Base-by-base conservation (phyloP, 805 yeast genomes). In the Pichia manshurica region DNA sequence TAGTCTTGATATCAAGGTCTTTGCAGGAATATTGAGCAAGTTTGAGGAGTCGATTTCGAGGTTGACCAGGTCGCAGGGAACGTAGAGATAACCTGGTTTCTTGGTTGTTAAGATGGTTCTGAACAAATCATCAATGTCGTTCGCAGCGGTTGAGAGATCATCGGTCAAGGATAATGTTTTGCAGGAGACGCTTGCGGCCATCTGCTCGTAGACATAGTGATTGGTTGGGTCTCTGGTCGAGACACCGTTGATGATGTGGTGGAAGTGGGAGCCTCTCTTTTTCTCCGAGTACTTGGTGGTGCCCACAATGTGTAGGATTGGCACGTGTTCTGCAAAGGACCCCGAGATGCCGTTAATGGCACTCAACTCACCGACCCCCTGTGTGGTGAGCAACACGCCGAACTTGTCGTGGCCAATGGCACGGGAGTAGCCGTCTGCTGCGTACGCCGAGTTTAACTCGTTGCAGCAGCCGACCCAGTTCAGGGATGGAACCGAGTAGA, bases 401-500 rank as follows among this genome's bases (percentile, higher is more conserved):
- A 85, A 75, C n/a, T 78, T 74, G 25, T 49, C 37, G 19, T 28
- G 16, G 13, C 49, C 48, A 25, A 81, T 72, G 38, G 71, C 70
- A 51, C 91, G 75, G 17, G 93, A 79, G 59, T 87, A 90, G 5
- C 96, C 97, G 63, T 90, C 96, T 7, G 91, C 90, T 5, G 93
- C 81, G 62, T 90, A 89, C 8, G 95, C 93, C 3, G 93, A 83
- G 60, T 89, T 90, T 53, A 89, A 73, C 68, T 89, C 97, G 60
- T 89, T 89, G 69, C 96, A 87, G 51, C 81, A 79, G 21, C 96
- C 96, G 42, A 86, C 72, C 87, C 95, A 88, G 45, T 78, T 67
- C 55, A 84, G 62, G 9, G 69, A 60, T 5, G 56, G 52, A 34
- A 72, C 65, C 8, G 75, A 66, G 58, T 85, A 82, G 40, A 84